Evolutionary conservation across 176 grass and related monocot species (phyloP).

Genomic region (Poa pratensis): DNA sequence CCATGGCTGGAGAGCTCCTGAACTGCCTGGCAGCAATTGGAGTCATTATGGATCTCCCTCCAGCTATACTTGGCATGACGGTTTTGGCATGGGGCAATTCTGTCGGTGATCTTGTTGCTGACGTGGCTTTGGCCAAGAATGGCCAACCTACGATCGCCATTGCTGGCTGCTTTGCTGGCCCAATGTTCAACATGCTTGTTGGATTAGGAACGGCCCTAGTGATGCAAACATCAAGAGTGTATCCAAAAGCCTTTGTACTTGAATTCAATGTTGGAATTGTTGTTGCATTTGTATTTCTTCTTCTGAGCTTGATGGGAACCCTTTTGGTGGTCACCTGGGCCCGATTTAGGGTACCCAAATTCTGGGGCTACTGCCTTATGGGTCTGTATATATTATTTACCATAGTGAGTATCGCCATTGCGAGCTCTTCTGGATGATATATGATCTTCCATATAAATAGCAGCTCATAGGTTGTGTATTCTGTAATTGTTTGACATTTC

Average conservation of each 20-base stretch:
- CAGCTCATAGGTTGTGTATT: conserved; percentile 23
- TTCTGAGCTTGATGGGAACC: conserved; percentile 85
- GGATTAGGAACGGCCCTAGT: conserved; percentile 80
- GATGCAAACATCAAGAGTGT: conserved; percentile 74
- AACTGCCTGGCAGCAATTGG: conserved; percentile 86
- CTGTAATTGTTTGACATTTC: neutral
- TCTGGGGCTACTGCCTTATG: conserved; percentile 90
- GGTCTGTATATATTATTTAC: conserved; percentile 80
- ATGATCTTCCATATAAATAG: conserved; percentile 5
- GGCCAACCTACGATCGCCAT: conserved; percentile 79
- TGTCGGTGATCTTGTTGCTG: conserved; percentile 82
- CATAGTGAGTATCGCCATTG: conserved; percentile 60
- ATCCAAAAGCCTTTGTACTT: conserved; percentile 76
- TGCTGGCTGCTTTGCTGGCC: conserved; percentile 92
- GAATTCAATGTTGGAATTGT: conserved; percentile 84
- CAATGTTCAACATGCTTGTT: conserved; percentile 98
- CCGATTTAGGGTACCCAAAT: conserved; percentile 72
- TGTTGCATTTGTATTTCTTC: conserved; percentile 91
- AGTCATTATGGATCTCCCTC: conserved; percentile 74
- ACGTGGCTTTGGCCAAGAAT: conserved; percentile 72
- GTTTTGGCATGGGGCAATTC: conserved; percentile 98
- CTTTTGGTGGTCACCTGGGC: conserved; percentile 83
- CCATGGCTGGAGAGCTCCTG: conserved; percentile 89
- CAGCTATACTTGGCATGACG: conserved; percentile 90
- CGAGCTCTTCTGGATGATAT: conserved; percentile 54